These are phyloP conservation scores for Apiotrichum laibachii DNA, from an alignment of 1,284 basidiomycete genomes.

Conservation along the genomic window DNA sequence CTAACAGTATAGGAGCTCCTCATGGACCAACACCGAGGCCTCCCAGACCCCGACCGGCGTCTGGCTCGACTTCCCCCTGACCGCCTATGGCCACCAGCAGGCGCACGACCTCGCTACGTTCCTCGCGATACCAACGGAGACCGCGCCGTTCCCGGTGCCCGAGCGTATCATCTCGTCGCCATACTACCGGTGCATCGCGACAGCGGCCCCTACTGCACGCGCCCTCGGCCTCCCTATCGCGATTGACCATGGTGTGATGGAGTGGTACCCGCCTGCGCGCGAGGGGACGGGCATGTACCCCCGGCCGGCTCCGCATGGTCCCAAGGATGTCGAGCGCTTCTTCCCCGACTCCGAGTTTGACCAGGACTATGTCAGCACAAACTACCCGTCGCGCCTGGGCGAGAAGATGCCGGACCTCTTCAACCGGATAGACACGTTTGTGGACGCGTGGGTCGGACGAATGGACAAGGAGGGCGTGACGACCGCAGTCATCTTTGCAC, in stretches of 20 bases:
- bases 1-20: constrained; percentile 1
- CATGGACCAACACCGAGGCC: neutral
- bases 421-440: constrained; percentile 39
- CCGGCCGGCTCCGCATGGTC: constrained; percentile 31
- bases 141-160: constrained; percentile 38
- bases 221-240: constrained; percentile 9
- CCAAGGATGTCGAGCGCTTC: constrained; percentile 25
- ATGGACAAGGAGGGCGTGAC: constrained; percentile 46
- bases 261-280: constrained; percentile 13
- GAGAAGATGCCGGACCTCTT: constrained; percentile 53
- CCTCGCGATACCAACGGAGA: constrained; percentile 27
- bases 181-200: constrained; percentile 57
- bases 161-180: constrained; percentile 44
- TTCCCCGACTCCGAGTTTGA: constrained; percentile 40
- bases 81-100: constrained; percentile 49
- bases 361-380: constrained; percentile 46
- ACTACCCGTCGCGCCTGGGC: constrained; percentile 52
- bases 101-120: constrained; percentile 50
- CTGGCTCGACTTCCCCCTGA: constrained; percentile 9
- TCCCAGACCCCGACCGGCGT: neutral
- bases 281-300: constrained; percentile 45
- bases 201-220: constrained; percentile 48
- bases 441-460: constrained; percentile 38
- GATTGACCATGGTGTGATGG: constrained; percentile 20
- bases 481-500: constrained; percentile 52